A percentile compares a stretch with the other conserved stretches of the same genome.
These are phyloP conservation scores for Lactarius hengduanensis DNA, from an alignment of 768 basidiomycete species.

Conservation along the genomic window DNA sequence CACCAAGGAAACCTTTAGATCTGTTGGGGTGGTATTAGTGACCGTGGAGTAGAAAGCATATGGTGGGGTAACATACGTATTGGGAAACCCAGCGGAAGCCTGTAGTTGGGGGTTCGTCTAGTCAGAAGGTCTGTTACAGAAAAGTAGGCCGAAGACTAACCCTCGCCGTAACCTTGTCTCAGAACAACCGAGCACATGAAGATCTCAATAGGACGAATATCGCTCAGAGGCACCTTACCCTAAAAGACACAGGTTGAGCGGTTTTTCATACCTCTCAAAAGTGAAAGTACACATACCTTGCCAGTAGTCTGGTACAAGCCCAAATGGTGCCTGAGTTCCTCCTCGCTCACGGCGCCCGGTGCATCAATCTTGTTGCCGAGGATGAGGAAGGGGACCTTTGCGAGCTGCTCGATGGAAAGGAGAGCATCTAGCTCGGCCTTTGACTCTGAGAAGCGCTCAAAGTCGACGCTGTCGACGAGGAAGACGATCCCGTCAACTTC, in stretches of 20 bases:
- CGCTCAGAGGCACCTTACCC: slow-evolving; percentile 96
- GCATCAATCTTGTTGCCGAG: slow-evolving; percentile 99
- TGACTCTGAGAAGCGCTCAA: slow-evolving; percentile 93
- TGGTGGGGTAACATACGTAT: slow-evolving; percentile 58
- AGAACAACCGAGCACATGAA: slow-evolving; percentile 99
- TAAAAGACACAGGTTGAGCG: slow-evolving; percentile 35
- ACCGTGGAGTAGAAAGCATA: slow-evolving; percentile 8
- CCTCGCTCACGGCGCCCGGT: slow-evolving; percentile 95
- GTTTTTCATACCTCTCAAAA: slow-evolving; percentile 4
- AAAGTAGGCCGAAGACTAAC: slow-evolving; percentile 38
- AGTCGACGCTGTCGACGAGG: slow-evolving; percentile 96
- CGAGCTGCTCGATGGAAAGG: slow-evolving; percentile 90
- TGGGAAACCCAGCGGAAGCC: slow-evolving; percentile 96
- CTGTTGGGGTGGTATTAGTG: slow-evolving; percentile 12
- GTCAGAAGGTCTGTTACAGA: background rate
- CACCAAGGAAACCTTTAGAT: slow-evolving; percentile 14
- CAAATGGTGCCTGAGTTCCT: slow-evolving; percentile 92
- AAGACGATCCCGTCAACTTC: slow-evolving; percentile 99
- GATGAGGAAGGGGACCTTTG: slow-evolving; percentile 96
- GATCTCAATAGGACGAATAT: slow-evolving; percentile 97
- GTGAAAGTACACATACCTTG: slow-evolving; percentile 59
- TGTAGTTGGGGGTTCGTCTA: slow-evolving; percentile 31
- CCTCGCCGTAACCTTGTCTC: slow-evolving; percentile 98
- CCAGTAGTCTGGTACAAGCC: slow-evolving; percentile 99
- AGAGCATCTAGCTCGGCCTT: slow-evolving; percentile 97